Evolutionary conservation across 495 filamentous ascomycete genomes (phyloP).

Genomic region (Penicillium daleae): DNA sequence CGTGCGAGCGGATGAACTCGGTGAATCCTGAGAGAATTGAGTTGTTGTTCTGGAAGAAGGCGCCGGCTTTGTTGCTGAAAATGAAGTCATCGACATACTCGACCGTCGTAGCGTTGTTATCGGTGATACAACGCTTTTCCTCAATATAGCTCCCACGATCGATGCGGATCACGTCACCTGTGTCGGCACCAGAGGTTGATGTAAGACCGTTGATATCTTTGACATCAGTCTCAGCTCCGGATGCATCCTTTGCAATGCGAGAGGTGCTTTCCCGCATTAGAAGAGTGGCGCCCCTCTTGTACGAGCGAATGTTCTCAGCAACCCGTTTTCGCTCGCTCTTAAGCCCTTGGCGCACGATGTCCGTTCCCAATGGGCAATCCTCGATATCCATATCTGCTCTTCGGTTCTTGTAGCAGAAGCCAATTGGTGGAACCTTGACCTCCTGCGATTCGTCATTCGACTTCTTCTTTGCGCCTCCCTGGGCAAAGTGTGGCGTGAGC

Average conservation of each 20-base stretch:
- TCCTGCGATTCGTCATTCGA: constrained; percentile 32
- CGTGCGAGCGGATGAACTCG: constrained; percentile 82
- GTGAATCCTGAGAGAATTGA: constrained; percentile 93
- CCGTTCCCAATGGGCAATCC: constrained; percentile 94
- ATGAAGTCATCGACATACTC: constrained; percentile 86
- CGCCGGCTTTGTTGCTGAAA: constrained; percentile 87
- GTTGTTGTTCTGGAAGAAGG: constrained; percentile 99
- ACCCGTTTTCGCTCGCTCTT: constrained; percentile 73
- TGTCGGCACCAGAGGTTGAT: constrained; percentile 31
- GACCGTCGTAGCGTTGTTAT: constrained; percentile 75
- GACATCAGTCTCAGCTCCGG: constrained; percentile 17
- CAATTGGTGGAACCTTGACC: constrained; percentile 71
- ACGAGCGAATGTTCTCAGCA: constrained; percentile 67
- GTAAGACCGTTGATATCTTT: constrained; percentile 21
- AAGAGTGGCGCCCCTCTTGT: constrained; percentile 82
- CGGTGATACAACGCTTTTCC: constrained; percentile 83
- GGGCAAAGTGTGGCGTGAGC: constrained; percentile 91
- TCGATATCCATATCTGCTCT: constrained; percentile 85
- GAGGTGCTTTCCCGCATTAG: constrained; percentile 84
- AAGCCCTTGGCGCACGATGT: constrained; percentile 76
- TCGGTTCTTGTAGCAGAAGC: constrained; percentile 83
- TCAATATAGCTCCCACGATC: constrained; percentile 60
- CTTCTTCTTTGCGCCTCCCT: constrained; percentile 38
- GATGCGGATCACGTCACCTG: constrained; percentile 39
- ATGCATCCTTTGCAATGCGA: constrained; percentile 59